Evolutionary conservation across 1,139 yeast genomes (phyloP), one percentile per base, ranked within the genome.

Genomic region (Insectozyma bohioensis): DNA sequence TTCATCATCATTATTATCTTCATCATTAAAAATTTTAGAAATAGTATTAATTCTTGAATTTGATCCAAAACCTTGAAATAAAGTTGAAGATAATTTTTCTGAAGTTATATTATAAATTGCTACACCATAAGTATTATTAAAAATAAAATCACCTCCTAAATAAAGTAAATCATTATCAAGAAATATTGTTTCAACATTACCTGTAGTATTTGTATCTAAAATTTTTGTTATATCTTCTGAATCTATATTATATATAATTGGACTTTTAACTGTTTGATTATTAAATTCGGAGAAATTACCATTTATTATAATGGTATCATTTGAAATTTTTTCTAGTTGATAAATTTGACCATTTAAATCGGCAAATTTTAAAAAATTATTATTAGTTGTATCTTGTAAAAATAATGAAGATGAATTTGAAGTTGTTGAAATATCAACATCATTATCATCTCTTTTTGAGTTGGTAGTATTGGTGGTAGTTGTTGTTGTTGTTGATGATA

Each of bases 141-240:
- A 81, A 11, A 69, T 56, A 47, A 92, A 78, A 40, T 76, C 67
- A 17, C 98, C 98, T 8, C 97, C 98, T 33, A 86, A 71, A 51
- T 85, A 88, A 0, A 88, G 69, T 16, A 74, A 44, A 12, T 72
- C 62, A 20, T 61, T 57, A 39, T 72, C 75, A 2, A 63, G 48
- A 48, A 65, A 71, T 1, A 80, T 64, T 0, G 85, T 62, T 14
- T 58, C 61, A 4, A 84, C 76, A 0, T 65, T 48, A 1, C 95
- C 94, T 24, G 60, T 46, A 44, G 42, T 38, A 46, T 47, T 43
- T 26, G 33, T 30, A 23, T 47, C 41, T 34, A 66, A 52, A 13
- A 84, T 58, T 3, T 65, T 51, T 11, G 63, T 49, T 28, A 75
- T 58, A 3, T 60, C 52, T 9, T 72, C 62, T 19, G 69, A 62